Conservation (phyloP, 768 basidiomycete genomes). For the Suillus brevipes region DNA sequence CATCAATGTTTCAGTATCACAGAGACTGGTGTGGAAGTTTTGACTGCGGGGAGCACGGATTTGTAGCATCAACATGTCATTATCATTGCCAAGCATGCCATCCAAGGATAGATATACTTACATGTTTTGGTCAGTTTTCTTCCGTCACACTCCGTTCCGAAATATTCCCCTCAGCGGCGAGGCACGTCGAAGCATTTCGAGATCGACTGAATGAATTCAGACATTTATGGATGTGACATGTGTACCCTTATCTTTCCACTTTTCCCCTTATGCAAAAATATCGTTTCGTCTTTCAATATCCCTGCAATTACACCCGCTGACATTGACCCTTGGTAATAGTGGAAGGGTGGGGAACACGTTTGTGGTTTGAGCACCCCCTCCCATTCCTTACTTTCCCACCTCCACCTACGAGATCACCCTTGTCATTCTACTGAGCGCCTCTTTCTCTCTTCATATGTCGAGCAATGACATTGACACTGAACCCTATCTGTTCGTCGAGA, state of each 20-base stretch:
- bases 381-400: slow-evolving; percentile 24
- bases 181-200: slow-evolving; percentile 26
- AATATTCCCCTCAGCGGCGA: slow-evolving; percentile 22
- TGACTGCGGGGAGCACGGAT: slow-evolving; percentile 57
- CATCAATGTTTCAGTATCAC: slow-evolving; percentile 62
- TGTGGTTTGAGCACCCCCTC: slow-evolving; percentile 20
- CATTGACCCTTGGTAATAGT: slow-evolving; percentile 32
- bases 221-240: slow-evolving; percentile 24
- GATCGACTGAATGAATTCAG: slow-evolving; percentile 15
- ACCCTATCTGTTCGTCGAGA: slow-evolving; percentile 42
- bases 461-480: slow-evolving; percentile 23
- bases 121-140: slow-evolving; percentile 6
- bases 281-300: slow-evolving; percentile 17
- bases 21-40: slow-evolving; percentile 84
- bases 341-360: slow-evolving; percentile 26
- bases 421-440: slow-evolving; percentile 15
- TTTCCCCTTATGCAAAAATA: slow-evolving; percentile 28
- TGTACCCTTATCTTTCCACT: slow-evolving; percentile 33
- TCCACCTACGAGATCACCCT: slow-evolving; percentile 17
- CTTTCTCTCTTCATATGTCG: slow-evolving; percentile 22
- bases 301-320: slow-evolving; percentile 16
- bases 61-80: slow-evolving; percentile 17
- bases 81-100: background rate
- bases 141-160: slow-evolving; percentile 17
- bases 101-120: background rate